phyloP scores from a whole-genome alignment of 768 basidiomycete species.

The Kwoniella shandongensis region DNA sequence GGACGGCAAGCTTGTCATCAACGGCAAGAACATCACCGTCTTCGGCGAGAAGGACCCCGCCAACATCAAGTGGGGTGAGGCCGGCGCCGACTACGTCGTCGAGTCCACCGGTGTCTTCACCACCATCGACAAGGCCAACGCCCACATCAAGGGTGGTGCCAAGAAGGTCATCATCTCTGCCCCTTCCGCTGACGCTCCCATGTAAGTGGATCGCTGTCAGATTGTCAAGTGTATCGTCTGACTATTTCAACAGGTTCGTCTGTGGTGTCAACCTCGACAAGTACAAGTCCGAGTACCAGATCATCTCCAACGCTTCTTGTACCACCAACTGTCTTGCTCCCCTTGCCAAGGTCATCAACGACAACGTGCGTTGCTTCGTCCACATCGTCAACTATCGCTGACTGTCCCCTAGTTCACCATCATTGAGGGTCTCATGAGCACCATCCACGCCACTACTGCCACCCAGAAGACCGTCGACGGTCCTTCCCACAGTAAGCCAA shows the following conservation, averaged over 20 bases:
- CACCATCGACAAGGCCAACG: conserved; percentile 84
- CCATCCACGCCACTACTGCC: conserved; percentile 93
- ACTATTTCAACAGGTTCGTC: conserved; percentile 42
- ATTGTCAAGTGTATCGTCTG: no score
- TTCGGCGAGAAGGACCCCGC: conserved; percentile 84
- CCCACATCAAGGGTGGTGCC: conserved; percentile 96
- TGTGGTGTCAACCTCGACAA: conserved; percentile 81
- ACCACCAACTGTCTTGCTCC: conserved; percentile 99
- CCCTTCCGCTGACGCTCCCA: conserved; percentile 64
- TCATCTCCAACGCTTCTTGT: conserved; percentile 97
- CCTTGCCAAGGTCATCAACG: conserved; percentile 95
- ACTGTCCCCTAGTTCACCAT: conserved; percentile 66
- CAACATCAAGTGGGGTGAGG: conserved; percentile 75
- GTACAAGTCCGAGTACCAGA: conserved; percentile 83
- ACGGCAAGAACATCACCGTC: conserved; percentile 68
- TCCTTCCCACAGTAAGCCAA: conserved; percentile 63
- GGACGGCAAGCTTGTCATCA: conserved; percentile 85
- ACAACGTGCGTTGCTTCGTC: conserved; percentile 60
- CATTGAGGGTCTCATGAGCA: conserved; percentile 96
- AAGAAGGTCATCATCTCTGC: conserved; percentile 99
- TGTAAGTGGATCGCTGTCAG: conserved; percentile 42
- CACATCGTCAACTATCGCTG: conserved; percentile 2
- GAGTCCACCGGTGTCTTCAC: conserved; percentile 99
- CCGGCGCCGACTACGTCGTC: conserved; percentile 87
- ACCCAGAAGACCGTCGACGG: conserved; percentile 74